Evolutionary conservation across 2,329 filamentous ascomycete species (phyloP), one percentile per base, ranked within the genome.

Genomic region (Reticulascus tulasneorum): DNA sequence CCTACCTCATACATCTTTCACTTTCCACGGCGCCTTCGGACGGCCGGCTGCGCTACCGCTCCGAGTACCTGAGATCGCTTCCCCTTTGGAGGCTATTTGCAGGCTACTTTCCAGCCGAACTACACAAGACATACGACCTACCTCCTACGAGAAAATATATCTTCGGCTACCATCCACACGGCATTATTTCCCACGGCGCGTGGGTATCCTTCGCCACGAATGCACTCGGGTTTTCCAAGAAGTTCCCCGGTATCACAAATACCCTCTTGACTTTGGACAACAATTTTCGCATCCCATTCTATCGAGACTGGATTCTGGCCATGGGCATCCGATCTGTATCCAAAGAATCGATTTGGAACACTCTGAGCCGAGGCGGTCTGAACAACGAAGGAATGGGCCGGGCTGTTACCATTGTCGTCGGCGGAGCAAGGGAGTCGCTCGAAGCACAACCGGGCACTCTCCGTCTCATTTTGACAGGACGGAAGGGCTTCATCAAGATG

Each of bases 181-280:
- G 93, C 17, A 97, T 98, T 60, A 96, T 98, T 53, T 93, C 86
- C 6, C 88, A 96, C 51, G 93, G 91, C n/a, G 91, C 90, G 1
- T 96, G 91, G 66, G 86, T 82, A 6, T 86, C 90, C 6, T 97
- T 97, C 54, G 86, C 75, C 5, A 97, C 91, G 1, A 90, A 96
- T 51, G 88, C 88, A 0, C 73, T 96, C 1, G 88, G 88, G 0
- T 97, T 96, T 59, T 74, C 78, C 1, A 79, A 86, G 37, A 78
- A 94, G 43, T 98, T 96, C 52, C 93, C 93, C 0, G 91, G 89
- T 41, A 95, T 98, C 59, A 95, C 86, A 29, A 97, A 97, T 63
- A 90, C 86, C 7, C 69, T 97, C 16, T 70, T 97, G 22, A 98
- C 93, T 0, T 77, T 98, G n/a, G 93, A 97, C 53, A 83, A 84